Conservation (phyloP, 805 yeast genomes). For the Candida hispaniensis region DNA sequence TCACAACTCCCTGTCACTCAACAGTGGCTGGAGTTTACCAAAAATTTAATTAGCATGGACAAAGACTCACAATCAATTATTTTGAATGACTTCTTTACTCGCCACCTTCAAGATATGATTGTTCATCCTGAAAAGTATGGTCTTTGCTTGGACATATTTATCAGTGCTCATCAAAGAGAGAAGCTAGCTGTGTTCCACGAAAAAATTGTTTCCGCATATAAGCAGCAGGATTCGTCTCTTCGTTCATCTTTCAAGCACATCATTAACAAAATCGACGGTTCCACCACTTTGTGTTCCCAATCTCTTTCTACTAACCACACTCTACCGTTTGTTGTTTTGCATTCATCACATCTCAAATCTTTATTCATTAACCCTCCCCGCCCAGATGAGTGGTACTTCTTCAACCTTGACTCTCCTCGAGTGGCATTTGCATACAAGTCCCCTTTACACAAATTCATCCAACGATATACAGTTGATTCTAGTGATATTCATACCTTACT, state of each 20-base stretch:
- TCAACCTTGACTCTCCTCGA: slow-evolving; percentile 12
- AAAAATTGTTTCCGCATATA: slow-evolving; percentile 1
- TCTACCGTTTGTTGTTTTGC: slow-evolving; percentile 10
- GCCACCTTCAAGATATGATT: slow-evolving; percentile 5
- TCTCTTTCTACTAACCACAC: slow-evolving; percentile 2
- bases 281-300: slow-evolving; percentile 2
- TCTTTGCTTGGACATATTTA: slow-evolving; percentile 9
- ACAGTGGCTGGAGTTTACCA: slow-evolving; percentile 10
- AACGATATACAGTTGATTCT: slow-evolving; percentile 3
- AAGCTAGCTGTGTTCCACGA: slow-evolving; percentile 5
- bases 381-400: slow-evolving; percentile 13
- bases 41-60: slow-evolving; percentile 3
- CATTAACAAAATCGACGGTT: slow-evolving; percentile 1
- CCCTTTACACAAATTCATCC: slow-evolving; percentile 9
- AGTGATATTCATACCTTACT: slow-evolving; percentile 4
- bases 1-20: no score
- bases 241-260: slow-evolving; percentile 3
- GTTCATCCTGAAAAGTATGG: slow-evolving; percentile 15
- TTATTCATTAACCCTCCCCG: slow-evolving; percentile 1
- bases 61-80: background rate
- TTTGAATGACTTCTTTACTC: slow-evolving; percentile 6
- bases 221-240: slow-evolving; percentile 1
- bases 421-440: slow-evolving; percentile 12
- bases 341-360: slow-evolving; percentile 8
- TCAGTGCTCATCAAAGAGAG: slow-evolving; percentile 8